Percentiles rank a stretch among this genome's conserved stretches.
These are phyloP conservation scores for Viola odorata DNA, from an alignment of 345 rosid species.

Conservation along the genomic window DNA sequence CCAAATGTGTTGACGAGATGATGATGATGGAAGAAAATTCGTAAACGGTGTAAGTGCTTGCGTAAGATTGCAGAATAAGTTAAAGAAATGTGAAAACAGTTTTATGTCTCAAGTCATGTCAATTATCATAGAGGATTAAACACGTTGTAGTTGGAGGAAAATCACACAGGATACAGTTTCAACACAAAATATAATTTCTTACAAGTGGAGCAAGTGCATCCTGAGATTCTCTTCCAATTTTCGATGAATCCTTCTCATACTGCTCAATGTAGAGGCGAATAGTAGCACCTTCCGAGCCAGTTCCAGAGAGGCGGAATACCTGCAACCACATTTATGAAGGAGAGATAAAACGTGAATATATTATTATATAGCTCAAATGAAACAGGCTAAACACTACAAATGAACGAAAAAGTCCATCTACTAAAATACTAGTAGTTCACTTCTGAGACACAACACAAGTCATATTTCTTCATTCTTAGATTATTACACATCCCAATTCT, in stretches of 20 bases:
- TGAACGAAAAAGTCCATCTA: too few species aligned
- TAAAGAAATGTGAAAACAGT: too few species aligned
- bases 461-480: too few species aligned
- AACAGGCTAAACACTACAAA: too few species aligned
- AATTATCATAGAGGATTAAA: too few species aligned
- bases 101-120: too few species aligned
- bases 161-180: too few species aligned
- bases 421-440: neutral
- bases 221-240: slow-evolving; percentile 80
- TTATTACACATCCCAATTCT: too few species aligned
- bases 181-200: slow-evolving; percentile 14
- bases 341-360: neutral
- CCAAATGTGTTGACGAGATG: neutral
- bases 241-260: slow-evolving; percentile 87
- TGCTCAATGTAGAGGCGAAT: slow-evolving; percentile 96
- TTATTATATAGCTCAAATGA: too few species aligned
- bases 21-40: neutral
- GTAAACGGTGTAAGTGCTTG: neutral
- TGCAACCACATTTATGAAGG: slow-evolving; percentile 21
- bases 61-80: too few species aligned
- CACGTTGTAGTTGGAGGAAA: too few species aligned
- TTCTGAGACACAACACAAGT: neutral
- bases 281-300: slow-evolving; percentile 98
- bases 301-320: slow-evolving; percentile 98
- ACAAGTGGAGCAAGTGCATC: slow-evolving; percentile 93